Base-by-base conservation (phyloP, 441 rosid genomes). In the Croton setiger region DNA sequence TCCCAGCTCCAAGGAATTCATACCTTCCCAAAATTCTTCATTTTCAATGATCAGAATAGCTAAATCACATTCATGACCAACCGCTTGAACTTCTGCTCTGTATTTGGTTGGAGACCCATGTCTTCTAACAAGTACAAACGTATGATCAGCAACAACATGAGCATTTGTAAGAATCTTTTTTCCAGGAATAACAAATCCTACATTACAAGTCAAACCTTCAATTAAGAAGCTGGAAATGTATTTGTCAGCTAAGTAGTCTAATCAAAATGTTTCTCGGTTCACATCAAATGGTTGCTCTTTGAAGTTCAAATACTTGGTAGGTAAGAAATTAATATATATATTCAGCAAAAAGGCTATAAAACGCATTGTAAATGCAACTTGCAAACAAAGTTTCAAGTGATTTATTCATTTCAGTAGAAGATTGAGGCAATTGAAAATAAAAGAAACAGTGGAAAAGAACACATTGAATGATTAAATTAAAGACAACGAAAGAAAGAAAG, bases 41-140 rank as follows among this genome's bases (percentile, higher is more conserved):
- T 77, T 86, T 63, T 88, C 84, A 67, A 90, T 85, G 12, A 69
- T 73, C 72, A 90, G 85, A 60, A 90, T 77, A 3, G 97, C 97
- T 57, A 93, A 80, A 83, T 93, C 97, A 75, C 96, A 90, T 75
- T 90, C 97, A 66, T 93, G 94, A 12, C 94, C 92, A 71, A 89
- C 84, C 17, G 91, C 96, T 69, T 79, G 86, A 51, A 90, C 86
- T 75, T 81, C 72, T 0, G 94, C 97, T 71, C 86, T 75, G 44
- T 83, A 84, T 70, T 89, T 90, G 62, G 85, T 84, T 3, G 96
- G 86, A 18, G 91, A 87, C 6, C 97, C 96, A 41, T 93, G 97
- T 73, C 89, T 93, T 77, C 96, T 87, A 63, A 93, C 92, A 31
- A 89, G 80, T 58, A 93, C 97, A 66, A 90, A 90, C 4, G 94